Percentiles rank a stretch among this genome's conserved stretches.
Evolutionary conservation across 139 green algal genomes (phyloP).

Genomic region (Chlamydomonas applanata): DNA sequence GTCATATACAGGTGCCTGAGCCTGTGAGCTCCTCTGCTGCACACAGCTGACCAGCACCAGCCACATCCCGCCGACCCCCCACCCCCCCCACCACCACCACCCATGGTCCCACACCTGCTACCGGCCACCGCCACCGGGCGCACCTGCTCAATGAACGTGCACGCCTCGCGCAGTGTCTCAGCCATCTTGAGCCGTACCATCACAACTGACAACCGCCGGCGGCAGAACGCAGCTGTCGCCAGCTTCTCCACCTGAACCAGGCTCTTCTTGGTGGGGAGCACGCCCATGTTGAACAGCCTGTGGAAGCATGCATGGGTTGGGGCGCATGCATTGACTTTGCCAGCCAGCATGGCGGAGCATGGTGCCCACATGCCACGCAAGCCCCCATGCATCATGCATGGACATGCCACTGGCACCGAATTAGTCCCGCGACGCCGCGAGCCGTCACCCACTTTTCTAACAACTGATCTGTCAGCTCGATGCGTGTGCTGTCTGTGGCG

Average conservation of each 20-base stretch:
- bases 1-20: no score
- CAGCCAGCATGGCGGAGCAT: background rate
- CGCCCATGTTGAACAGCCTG: constrained; percentile 90
- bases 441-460: constrained; percentile 90
- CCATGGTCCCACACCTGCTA: background rate
- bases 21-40: no score
- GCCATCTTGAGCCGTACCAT: constrained; percentile 94
- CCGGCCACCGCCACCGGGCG: background rate
- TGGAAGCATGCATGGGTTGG: background rate
- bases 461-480: constrained; percentile 93
- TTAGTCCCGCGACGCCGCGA: no score
- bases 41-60: background rate
- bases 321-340: background rate
- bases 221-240: constrained; percentile 87
- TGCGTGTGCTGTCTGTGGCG: constrained; percentile 73
- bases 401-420: no score
- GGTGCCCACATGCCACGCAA: background rate
- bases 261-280: constrained; percentile 91
- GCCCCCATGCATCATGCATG: no score
- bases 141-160: constrained; percentile 93
- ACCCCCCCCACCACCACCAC: background rate
- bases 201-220: constrained; percentile 87
- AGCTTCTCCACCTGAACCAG: constrained; percentile 92
- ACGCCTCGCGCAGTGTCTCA: constrained; percentile 88
- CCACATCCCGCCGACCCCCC: background rate